Evolutionary conservation across 2,329 filamentous ascomycete species (phyloP).

Genomic region (Monosporascus sp.): DNA sequence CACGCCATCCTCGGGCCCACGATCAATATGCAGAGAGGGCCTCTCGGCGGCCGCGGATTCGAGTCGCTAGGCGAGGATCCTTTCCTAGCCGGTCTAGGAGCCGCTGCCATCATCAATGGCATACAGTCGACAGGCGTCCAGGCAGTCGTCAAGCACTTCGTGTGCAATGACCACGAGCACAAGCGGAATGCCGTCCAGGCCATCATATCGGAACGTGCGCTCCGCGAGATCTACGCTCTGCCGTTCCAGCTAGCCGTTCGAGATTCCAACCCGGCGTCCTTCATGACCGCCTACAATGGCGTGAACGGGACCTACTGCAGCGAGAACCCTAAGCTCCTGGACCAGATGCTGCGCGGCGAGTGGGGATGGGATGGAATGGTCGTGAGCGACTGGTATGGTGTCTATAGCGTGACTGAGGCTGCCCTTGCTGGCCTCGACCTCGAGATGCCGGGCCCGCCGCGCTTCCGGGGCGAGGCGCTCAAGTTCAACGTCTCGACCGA

Average conservation of each 20-base stretch:
- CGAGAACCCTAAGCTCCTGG: constrained; percentile 46
- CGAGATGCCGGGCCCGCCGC: constrained; percentile 54
- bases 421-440: constrained; percentile 49
- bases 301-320: constrained; percentile 53
- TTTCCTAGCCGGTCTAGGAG: constrained; percentile 49
- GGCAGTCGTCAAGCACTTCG: constrained; percentile 56
- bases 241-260: constrained; percentile 53
- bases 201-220: constrained; percentile 49
- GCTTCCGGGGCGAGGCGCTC: constrained; percentile 45
- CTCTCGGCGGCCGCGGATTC: constrained; percentile 55
- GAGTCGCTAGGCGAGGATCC: constrained; percentile 56
- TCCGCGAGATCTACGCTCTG: constrained; percentile 54
- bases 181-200: constrained; percentile 50
- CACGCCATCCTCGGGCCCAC: constrained; percentile 57
- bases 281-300: constrained; percentile 58
- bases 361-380: constrained; percentile 54
- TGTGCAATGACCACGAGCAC: constrained; percentile 58
- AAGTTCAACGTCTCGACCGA: constrained; percentile 49
- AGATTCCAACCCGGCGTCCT: constrained; percentile 44
- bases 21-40: constrained; percentile 57
- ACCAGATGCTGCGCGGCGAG: constrained; percentile 47
- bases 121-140: constrained; percentile 52
- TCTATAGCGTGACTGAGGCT: constrained; percentile 48
- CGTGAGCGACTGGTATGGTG: constrained; percentile 58
- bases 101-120: constrained; percentile 47